Percentiles rank a stretch among this genome's conserved stretches.
Evolutionary conservation across 768 basidiomycete genomes (phyloP).

Genomic region (Boletus vermiculosoides): DNA sequence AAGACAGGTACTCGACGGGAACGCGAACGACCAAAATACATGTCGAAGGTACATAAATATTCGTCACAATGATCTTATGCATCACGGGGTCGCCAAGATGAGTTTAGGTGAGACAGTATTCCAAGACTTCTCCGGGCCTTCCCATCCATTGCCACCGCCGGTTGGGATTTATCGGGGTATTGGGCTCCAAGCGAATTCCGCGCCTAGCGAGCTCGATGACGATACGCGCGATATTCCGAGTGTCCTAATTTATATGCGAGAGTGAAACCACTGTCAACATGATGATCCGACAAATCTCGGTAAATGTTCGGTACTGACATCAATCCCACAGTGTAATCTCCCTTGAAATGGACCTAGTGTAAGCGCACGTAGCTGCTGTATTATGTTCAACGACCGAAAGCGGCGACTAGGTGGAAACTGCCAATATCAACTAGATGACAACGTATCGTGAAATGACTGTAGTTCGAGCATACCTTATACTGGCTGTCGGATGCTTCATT

Average conservation of each 20-base stretch:
- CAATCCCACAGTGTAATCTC: slow-evolving; percentile 84
- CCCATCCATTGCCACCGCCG: slow-evolving; percentile 89
- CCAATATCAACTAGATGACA: background rate
- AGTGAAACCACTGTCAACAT: slow-evolving; percentile 2
- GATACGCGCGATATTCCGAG: slow-evolving; percentile 85
- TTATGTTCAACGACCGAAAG: slow-evolving; percentile 55
- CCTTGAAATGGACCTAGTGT: slow-evolving; percentile 76
- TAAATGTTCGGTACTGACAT: slow-evolving; percentile 56
- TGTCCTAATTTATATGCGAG: slow-evolving; percentile 54
- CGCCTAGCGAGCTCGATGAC: slow-evolving; percentile 72
- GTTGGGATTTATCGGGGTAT: slow-evolving; percentile 63
- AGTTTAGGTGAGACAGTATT: slow-evolving; percentile 34
- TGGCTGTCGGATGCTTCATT: slow-evolving; percentile 8
- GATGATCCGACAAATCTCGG: background rate
- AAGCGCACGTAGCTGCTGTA: slow-evolving; percentile 73
- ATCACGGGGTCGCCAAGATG: slow-evolving; percentile 5
- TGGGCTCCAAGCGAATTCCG: slow-evolving; percentile 68
- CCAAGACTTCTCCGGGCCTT: slow-evolving; percentile 63
- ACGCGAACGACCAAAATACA: background rate
- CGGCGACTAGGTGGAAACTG: slow-evolving; percentile 21
- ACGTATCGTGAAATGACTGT: background rate
- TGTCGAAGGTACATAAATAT: background rate
- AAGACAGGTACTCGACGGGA: background rate
- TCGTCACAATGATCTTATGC: slow-evolving; percentile 8
- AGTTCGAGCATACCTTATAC: slow-evolving; percentile 14